Evolutionary conservation across 1,284 basidiomycete genomes (phyloP).

Genomic region (Pascua sp.): DNA sequence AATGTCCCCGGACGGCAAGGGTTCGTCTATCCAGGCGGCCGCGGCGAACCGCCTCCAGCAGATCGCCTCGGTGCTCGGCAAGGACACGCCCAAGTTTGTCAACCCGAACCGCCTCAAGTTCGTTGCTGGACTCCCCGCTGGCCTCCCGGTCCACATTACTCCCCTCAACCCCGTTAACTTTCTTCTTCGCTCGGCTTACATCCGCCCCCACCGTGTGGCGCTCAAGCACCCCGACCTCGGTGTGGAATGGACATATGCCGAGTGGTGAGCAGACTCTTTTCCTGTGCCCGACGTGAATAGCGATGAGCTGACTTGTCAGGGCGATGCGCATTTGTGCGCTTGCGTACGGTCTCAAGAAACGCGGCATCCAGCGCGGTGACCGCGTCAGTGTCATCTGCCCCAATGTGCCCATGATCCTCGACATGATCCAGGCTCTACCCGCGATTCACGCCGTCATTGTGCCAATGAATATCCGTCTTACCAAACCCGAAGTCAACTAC

Average conservation of each 20-base stretch:
- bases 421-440: slow-evolving; percentile 17
- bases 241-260: slow-evolving; percentile 18
- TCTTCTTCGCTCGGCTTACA: slow-evolving; percentile 18
- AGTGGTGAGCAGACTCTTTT: slow-evolving; percentile 15
- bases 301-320: slow-evolving; percentile 9
- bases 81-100: slow-evolving; percentile 2
- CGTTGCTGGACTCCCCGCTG: slow-evolving; percentile 4
- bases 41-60: slow-evolving; percentile 11
- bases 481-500: slow-evolving; percentile 19
- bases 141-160: slow-evolving; percentile 7
- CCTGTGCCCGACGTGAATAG: background rate
- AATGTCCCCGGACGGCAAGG: background rate
- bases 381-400: slow-evolving; percentile 61
- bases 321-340: slow-evolving; percentile 45
- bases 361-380: slow-evolving; percentile 73
- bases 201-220: slow-evolving; percentile 15
- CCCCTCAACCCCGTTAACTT: slow-evolving; percentile 20
- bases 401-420: slow-evolving; percentile 20
- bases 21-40: slow-evolving; percentile 8
- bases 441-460: slow-evolving; percentile 18
- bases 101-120: slow-evolving; percentile 22
- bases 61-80: slow-evolving; percentile 6
- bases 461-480: slow-evolving; percentile 20
- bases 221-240: slow-evolving; percentile 19
- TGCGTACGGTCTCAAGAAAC: slow-evolving; percentile 63